Base-by-base conservation (phyloP, 495 filamentous ascomycete species). In the Penicillium goetzii region DNA sequence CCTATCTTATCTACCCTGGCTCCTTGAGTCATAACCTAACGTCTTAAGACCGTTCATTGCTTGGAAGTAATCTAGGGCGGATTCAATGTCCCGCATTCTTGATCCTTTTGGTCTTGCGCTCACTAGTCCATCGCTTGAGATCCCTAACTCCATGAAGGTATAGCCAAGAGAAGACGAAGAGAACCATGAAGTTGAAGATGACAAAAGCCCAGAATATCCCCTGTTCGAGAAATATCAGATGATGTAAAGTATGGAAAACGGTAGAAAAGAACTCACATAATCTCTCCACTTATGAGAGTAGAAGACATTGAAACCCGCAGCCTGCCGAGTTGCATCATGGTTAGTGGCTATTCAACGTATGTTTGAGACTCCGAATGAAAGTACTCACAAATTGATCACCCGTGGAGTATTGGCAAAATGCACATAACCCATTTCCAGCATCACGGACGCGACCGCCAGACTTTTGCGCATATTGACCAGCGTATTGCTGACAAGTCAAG, bases 241-340 rank as follows among this genome's bases (percentile, higher is more conserved):
- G 10, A 9, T 14, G 33, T 36, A 7, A 12, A 8, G 23, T 30
- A 17, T 5, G 7, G 4, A 36, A 2, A 14, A 3, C 14, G 14
- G 25, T 11, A 38, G 11, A 15, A 21, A 11, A n/a, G 19, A 71
- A 73, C 86, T 76, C 47, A 80, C 88, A 60, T 84, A 86, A 68
- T 88, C 74, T 34, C 85, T 76, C 89, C 88, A 90, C 54, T 86
- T 86, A 60, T 88, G 68, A 2, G 66, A 74, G 55, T 85, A 86
- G 19, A 66, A 80, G 11, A 84, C 67, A 58, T 84, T 82, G 67
- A 86, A 83, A 25, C 75, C 68, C 14, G 58, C 69, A 53, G 71
- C 80, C 84, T 69, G 32, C 6, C 2, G 4, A 36, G 19, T 57
- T 17, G 21, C 19, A 21, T 30, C 10, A 21, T 38, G 3, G 26